Base-by-base conservation (phyloP, 225 moss, liverwort and hornwort genomes). In the Climacium dendroides region DNA sequence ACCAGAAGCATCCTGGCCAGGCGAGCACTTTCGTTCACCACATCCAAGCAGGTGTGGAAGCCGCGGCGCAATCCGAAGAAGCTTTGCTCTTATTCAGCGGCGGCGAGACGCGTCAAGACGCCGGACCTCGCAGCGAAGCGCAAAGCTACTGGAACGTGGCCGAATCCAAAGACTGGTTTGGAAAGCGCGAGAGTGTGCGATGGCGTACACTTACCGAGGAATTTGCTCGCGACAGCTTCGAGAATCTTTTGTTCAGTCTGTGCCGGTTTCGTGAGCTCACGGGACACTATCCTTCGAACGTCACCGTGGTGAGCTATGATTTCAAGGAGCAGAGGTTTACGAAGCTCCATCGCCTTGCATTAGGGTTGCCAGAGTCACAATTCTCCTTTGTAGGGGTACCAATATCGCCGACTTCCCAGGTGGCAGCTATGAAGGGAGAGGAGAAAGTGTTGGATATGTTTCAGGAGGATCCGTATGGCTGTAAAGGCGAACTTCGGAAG, bases 71-170 rank as follows among this genome's bases (percentile, higher is more conserved):
- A 81, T 87, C 89, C 47, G 87, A 87, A 3, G 66, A 77, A 12
- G 88, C 95, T 32, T 88, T 98, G 69, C 94, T 98, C 54, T 82
- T 97, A 67, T 98, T 98, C 74, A 97, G 96, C 67, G 98, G 98
- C 52, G 98, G 98, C 14, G 97, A 98, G 91, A 97, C 98, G 30
- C 91, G 98, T 16, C 94, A 93, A 91, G 95, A 96, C 75, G 98
- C 98, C 4, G 98, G 98, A 47, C 98, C 98, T 53, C 92, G 97
- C 53, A 98, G 98, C 64, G 98, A 97, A 94, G 97, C 91, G 6
- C 98, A 98, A 88, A 98, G 98, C 83, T 98, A 97, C 87, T 98
- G 98, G 98, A 87, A 91, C 57, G 95, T 97, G 39, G 98, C 98
- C 4, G 98, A 98, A 72, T 91, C 92, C 52, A 94, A 98, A 78